phyloP scores from a whole-genome alignment of 148 eudicot species.

The Rhododendron mucronatum region DNA sequence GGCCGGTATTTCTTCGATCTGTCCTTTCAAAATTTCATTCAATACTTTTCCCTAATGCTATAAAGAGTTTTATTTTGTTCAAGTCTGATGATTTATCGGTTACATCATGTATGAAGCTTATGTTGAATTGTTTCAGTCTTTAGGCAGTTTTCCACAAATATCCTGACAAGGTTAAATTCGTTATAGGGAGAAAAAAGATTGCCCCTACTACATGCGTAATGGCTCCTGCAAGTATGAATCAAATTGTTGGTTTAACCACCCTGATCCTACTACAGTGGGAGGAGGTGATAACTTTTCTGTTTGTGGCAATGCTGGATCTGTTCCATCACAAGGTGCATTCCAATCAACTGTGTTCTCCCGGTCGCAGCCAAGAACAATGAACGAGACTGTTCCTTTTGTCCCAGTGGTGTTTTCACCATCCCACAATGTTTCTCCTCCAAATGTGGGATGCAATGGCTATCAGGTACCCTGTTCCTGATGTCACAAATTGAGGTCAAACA shows the following conservation, averaged over 20 bases:
- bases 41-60: not conserved
- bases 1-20: constrained; percentile 31
- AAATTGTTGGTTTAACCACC: constrained; percentile 78
- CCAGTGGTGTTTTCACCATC: constrained; percentile 44
- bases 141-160: not conserved
- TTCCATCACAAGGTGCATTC: constrained; percentile 32
- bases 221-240: constrained; percentile 81
- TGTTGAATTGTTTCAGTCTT: not conserved
- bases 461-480: constrained; percentile 37
- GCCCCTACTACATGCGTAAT: constrained; percentile 72
- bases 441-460: constrained; percentile 57
- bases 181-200: constrained; percentile 68
- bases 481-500: not conserved
- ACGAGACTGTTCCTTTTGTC: constrained; percentile 41
- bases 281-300: constrained; percentile 37
- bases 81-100: not conserved
- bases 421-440: constrained; percentile 34
- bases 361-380: constrained; percentile 49
- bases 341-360: constrained; percentile 35
- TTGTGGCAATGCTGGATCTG: constrained; percentile 41
- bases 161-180: constrained; percentile 3
- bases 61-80: not conserved
- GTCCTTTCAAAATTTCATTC: not conserved
- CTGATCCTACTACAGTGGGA: constrained; percentile 49
- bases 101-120: not conserved